Evolutionary conservation across 2,329 filamentous ascomycete species (phyloP), one percentile per base, ranked within the genome.

Genomic region (Xylariaceae sp.): DNA sequence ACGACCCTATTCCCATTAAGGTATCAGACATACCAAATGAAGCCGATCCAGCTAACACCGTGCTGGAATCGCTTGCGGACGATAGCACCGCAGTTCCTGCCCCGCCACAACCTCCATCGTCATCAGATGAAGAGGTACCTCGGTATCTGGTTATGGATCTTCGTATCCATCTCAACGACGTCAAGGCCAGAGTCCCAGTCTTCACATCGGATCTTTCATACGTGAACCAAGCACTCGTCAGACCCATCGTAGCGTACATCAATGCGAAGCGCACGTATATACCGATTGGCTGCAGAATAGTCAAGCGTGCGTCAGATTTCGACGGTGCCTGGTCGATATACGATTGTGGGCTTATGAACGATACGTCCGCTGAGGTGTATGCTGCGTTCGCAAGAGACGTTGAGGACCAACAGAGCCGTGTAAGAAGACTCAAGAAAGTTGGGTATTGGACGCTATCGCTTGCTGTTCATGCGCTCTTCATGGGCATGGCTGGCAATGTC

Each of bases 241-340:
- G 94, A 5, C 94, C 94, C 14, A 99, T 99, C 55, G 92, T 99
- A 39, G 94, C 94, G 6, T 99, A 97, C 69, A 97, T 99, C 72
- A 99, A 99, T 71, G 89, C 90, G 40, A 90, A 91, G 69, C 87
- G 87, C 66, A 96, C 93, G 0, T 97, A 96, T 66, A 97, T 99
- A 41, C 94, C 94, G 22, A 90, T 99, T 63, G 89, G 87, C 62
- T 97, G 94, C 73, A 88, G 93, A 55, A 89, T 99, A 45, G 90
- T 97, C 58, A 99, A 99, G 75, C 84, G 86, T 6, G 81, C 86
- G 16, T 81, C 81, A 53, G 94, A 99, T 68, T 99, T 99, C 65
- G 90, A 97, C 69, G 94, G 94, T 33, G 89, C 88, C 61, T 97
- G 94, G 94, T 93, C 92, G 3, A 80, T 95, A 28, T 97, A 89